These are phyloP conservation scores for Xerocomus nothofagi DNA, from an alignment of 1,284 basidiomycete species.

Conservation along the genomic window DNA sequence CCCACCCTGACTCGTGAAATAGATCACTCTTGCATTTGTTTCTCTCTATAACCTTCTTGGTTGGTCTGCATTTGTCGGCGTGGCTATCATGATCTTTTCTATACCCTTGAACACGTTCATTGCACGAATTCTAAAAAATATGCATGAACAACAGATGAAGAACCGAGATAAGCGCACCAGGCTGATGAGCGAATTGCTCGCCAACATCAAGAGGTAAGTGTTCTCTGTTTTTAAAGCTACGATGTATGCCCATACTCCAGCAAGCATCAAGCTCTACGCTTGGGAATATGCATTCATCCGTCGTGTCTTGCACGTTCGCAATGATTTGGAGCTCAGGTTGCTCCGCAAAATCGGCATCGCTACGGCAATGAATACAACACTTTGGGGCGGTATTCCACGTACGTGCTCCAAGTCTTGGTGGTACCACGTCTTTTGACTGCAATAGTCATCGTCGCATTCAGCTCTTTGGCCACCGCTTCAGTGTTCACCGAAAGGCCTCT, in stretches of 20 bases:
- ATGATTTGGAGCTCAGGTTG: conserved; percentile 82
- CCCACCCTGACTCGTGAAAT: conserved; percentile 1
- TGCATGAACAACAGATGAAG: conserved; percentile 91
- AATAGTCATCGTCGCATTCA: conserved; percentile 81
- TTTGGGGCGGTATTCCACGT: conserved; percentile 71
- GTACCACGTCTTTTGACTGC: conserved; percentile 35
- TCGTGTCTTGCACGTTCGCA: conserved; percentile 75
- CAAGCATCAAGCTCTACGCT: conserved; percentile 76
- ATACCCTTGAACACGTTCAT: conserved; percentile 81
- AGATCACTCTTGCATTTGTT: conserved; percentile 87
- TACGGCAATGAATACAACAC: conserved; percentile 58
- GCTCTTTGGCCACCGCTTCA: conserved; percentile 84
- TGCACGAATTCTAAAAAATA: conserved; percentile 72
- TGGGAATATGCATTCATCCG: conserved; percentile 89
- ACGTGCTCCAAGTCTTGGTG: conserved; percentile 15
- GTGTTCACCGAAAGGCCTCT: conserved; percentile 68
- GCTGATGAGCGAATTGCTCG: conserved; percentile 80
- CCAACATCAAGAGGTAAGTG: conserved; percentile 82
- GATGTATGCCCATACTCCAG: not conserved
- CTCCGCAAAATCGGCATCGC: conserved; percentile 79
- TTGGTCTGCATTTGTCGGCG: conserved; percentile 91
- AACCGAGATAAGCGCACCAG: conserved; percentile 78
- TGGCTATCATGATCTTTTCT: conserved; percentile 86
- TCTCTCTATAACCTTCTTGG: conserved; percentile 88
- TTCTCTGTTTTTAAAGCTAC: not conserved